Evolutionary conservation across 2,329 filamentous ascomycete genomes (phyloP).

Genomic region (Fusarium sp.): DNA sequence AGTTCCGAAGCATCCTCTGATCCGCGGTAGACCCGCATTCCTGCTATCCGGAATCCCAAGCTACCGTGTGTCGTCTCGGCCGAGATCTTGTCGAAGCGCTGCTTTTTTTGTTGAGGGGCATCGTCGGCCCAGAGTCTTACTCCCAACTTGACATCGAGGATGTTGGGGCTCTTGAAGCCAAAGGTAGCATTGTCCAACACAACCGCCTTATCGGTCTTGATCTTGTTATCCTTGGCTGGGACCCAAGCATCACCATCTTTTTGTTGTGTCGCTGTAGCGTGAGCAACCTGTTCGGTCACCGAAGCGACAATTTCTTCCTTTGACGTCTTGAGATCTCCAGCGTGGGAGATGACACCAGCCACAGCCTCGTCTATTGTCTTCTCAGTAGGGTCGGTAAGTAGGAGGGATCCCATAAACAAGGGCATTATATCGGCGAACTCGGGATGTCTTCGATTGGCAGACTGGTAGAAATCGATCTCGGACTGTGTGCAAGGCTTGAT

Average conservation of each 20-base stretch:
- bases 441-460: constrained; percentile 70
- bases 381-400: constrained; percentile 68
- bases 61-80: constrained; percentile 68
- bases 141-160: constrained; percentile 93
- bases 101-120: constrained; percentile 67
- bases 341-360: constrained; percentile 55
- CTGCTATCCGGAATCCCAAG: constrained; percentile 71
- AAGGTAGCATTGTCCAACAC: constrained; percentile 86
- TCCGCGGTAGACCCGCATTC: constrained; percentile 72
- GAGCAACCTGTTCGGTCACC: constrained; percentile 48
- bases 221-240: constrained; percentile 65
- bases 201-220: constrained; percentile 82
- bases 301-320: constrained; percentile 49
- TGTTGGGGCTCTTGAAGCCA: constrained; percentile 86
- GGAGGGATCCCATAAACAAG: constrained; percentile 82
- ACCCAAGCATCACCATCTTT: constrained; percentile 53
- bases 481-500: constrained; percentile 91
- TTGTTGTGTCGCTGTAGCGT: constrained; percentile 15
- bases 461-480: constrained; percentile 92
- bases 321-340: constrained; percentile 47
- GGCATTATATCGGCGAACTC: constrained; percentile 86
- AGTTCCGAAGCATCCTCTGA: constrained; percentile 62
- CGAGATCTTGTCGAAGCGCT: constrained; percentile 69
- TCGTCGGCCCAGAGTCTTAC: constrained; percentile 85
- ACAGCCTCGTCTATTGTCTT: constrained; percentile 60